phyloP scores from a whole-genome alignment of 352 stramenopile genomes.

The Phytophthora sojae region DNA sequence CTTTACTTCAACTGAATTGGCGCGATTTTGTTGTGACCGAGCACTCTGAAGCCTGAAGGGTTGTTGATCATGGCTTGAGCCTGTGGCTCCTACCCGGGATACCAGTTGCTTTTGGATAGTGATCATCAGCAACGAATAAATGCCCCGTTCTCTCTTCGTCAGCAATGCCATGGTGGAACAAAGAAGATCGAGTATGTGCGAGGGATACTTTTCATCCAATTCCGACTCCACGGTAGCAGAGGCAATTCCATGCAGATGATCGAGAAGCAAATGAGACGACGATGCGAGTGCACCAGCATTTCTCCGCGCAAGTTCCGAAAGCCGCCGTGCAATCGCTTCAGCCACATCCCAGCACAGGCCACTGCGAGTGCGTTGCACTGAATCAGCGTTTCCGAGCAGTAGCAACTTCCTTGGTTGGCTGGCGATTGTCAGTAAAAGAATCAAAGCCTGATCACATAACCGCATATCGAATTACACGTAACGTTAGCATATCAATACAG shows the following conservation, averaged over 20 bases:
- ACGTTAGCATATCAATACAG: not conserved
- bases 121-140: constrained; percentile 85
- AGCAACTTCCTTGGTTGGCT: constrained; percentile 75
- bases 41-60: constrained; percentile 24
- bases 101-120: constrained; percentile 88
- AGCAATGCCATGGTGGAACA: constrained; percentile 77
- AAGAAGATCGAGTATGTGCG: constrained; percentile 67
- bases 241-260: constrained; percentile 78
- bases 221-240: constrained; percentile 42
- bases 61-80: constrained; percentile 34
- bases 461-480: not conserved
- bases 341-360: constrained; percentile 74
- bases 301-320: constrained; percentile 51
- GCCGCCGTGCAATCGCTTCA: constrained; percentile 52
- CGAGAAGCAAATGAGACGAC: constrained; percentile 79
- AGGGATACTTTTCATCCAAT: constrained; percentile 52
- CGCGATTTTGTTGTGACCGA: constrained; percentile 25
- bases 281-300: constrained; percentile 54
- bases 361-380: constrained; percentile 42
- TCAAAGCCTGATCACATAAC: constrained; percentile 53
- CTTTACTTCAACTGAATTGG: constrained; percentile 57
- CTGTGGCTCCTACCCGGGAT: constrained; percentile 34
- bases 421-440: constrained; percentile 69
- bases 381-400: constrained; percentile 45
- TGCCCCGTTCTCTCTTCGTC: constrained; percentile 68